Evolutionary conservation across 1,139 yeast genomes (phyloP).

Genomic region (Dujonia santamariae): DNA sequence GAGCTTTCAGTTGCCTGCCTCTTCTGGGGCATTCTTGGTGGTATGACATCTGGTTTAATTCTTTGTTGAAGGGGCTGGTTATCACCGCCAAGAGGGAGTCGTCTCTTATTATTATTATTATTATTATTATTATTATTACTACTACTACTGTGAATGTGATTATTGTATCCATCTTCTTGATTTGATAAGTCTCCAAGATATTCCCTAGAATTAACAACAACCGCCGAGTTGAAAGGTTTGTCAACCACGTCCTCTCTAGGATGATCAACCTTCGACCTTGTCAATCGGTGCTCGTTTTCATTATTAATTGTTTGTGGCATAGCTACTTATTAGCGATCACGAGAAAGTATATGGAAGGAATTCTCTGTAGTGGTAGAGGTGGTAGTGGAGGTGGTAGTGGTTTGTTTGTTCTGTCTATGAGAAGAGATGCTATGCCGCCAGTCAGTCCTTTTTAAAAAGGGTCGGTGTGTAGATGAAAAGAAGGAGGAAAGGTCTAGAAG

Average conservation of each 20-base stretch:
- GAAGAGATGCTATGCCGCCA: too few relatives aligned
- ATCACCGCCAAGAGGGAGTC: neutral
- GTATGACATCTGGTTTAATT: conserved; percentile 15
- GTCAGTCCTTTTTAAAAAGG: too few relatives aligned
- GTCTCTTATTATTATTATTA: neutral
- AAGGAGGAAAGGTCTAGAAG: too few relatives aligned
- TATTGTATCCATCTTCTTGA: conserved; percentile 15
- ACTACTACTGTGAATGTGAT: conserved; percentile 17
- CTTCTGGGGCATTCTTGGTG: conserved; percentile 51
- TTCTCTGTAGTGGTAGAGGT: too few relatives aligned
- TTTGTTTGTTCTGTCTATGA: neutral
- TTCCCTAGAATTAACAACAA: conserved; percentile 19
- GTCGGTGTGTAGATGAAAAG: too few relatives aligned
- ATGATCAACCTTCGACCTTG: conserved; percentile 20
- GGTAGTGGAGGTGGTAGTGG: neutral
- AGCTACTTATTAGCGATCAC: too few relatives aligned
- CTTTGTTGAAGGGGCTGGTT: conserved; percentile 15
- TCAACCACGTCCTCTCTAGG: conserved; percentile 3
- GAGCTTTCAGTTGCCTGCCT: conserved; percentile 57
- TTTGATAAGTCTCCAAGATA: conserved; percentile 43
- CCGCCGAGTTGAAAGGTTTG: conserved; percentile 11
- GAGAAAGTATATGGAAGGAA: too few relatives aligned
- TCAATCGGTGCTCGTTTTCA: conserved; percentile 40
- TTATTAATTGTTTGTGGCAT: conserved; percentile 41
- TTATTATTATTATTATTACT: neutral